Base-by-base conservation (phyloP, 495 filamentous ascomycete species). In the Aeminium ludgeri region DNA sequence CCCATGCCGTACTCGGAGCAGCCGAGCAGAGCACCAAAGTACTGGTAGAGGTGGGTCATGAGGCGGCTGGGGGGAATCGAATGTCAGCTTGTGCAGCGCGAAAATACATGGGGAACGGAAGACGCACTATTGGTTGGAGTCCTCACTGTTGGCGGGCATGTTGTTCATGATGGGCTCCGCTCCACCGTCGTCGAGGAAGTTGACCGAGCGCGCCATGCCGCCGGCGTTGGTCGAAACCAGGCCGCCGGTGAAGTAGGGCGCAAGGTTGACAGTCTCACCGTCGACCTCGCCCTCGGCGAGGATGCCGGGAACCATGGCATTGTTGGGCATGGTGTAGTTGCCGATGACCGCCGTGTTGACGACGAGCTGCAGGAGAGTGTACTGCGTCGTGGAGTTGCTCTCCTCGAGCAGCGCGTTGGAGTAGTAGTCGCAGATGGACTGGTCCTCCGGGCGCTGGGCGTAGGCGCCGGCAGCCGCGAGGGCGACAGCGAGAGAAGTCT, bases 331-430 rank as follows among this genome's bases (percentile, higher is more conserved):
- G 6, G 64, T 71, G 52, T 68, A 69, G 54, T 70, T 70, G 16
- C 70, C 70, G 41, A 70, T 67, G 41, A 71, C 65, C 3, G 61
- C 70, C 12, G 67, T 72, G 46, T 70, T 72, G 41, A 74, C 67
- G 20, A 73, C 48, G 13, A 68, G 56, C 5, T 66, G 70, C 37
- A 73, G 40, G 18, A 74, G 57, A 1, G 57, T 64, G 31, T 54
- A 50, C 49, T 73, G 68, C 46, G 69, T 71, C 20, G 59, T 63
- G 13, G 67, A 65, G 23, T 63, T 72, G 56, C 70, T 73, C 33
- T 64, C 54, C 45, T 59, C 63, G 40, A 71, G 59, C 6, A 74
- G 49, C 6, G 61, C 60, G 11, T 59, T 69, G 30, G 66, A 69
- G 52, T 72, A 72, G 49, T 65, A 66, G 57, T 73, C 68, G 52